phyloP scores from a whole-genome alignment of 2,329 filamentous ascomycete species.

The Bimuria novae-zelandiae region DNA sequence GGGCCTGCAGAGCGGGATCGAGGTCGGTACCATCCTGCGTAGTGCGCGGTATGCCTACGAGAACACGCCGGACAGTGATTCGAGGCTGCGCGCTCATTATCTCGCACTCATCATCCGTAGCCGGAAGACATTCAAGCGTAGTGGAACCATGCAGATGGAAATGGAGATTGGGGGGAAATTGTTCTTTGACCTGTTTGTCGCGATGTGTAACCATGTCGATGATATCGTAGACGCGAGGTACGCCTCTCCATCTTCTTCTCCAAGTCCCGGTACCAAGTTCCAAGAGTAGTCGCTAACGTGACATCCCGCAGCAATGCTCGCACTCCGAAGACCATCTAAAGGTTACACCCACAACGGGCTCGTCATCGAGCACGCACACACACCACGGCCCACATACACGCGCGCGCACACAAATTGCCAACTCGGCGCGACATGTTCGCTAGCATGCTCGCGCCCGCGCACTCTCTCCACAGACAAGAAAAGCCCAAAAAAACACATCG shows the following conservation, averaged over 20 bases:
- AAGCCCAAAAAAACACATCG: constrained; percentile 35
- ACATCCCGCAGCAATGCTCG: constrained; percentile 52
- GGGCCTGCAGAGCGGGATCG: constrained; percentile 88
- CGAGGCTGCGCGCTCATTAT: constrained; percentile 92
- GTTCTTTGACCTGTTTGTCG: constrained; percentile 98
- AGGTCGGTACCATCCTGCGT: constrained; percentile 87
- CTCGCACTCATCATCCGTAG: constrained; percentile 96
- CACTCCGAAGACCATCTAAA: constrained; percentile 60
- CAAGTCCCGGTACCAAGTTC: not conserved
- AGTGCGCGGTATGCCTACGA: constrained; percentile 95
- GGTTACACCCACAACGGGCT: constrained; percentile 13
- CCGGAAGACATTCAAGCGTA: constrained; percentile 96
- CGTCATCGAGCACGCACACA: constrained; percentile 15
- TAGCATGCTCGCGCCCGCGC: constrained; percentile 28
- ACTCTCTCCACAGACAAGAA: constrained; percentile 28
- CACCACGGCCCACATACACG: constrained; percentile 13
- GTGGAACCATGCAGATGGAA: constrained; percentile 97
- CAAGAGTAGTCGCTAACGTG: constrained; percentile 4
- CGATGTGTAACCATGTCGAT: constrained; percentile 97
- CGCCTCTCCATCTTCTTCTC: constrained; percentile 23
- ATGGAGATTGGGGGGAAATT: constrained; percentile 94
- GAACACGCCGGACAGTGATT: constrained; percentile 91
- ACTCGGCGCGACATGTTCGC: constrained; percentile 13
- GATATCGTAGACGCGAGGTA: constrained; percentile 84
- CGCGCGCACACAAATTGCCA: constrained; percentile 32